Conservation (phyloP, 257 asterid genomes). For the Verbascum thapsus region DNA sequence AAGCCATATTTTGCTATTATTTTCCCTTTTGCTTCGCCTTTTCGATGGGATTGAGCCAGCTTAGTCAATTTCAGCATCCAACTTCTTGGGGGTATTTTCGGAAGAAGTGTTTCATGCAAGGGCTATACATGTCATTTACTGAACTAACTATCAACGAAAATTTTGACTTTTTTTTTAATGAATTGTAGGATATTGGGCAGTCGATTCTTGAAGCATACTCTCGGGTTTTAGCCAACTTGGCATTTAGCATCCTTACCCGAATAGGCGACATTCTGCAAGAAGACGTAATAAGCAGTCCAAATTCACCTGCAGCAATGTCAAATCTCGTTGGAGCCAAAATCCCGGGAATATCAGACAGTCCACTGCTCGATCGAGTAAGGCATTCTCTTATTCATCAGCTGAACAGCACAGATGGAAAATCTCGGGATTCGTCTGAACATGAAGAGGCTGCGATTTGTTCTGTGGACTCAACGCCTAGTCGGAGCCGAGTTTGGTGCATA, state of each 20-base stretch:
- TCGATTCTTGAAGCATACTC: constrained; percentile 92
- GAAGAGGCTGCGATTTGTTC: constrained; percentile 44
- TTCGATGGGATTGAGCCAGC: too few species aligned
- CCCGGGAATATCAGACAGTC: constrained; percentile 67
- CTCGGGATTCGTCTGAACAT: constrained; percentile 26
- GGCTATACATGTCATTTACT: too few species aligned
- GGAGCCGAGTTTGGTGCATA: constrained; percentile 63
- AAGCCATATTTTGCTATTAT: too few species aligned
- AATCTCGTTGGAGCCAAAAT: constrained; percentile 69
- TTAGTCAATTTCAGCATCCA: too few species aligned
- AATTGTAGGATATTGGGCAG: constrained; percentile 76
- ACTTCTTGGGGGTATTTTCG: too few species aligned
- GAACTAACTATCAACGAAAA: too few species aligned
- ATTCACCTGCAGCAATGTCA: constrained; percentile 65
- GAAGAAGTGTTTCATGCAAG: too few species aligned
- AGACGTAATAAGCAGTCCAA: constrained; percentile 78
- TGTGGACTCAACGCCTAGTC: constrained; percentile 50
- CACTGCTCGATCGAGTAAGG: constrained; percentile 65
- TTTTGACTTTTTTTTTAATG: not conserved
- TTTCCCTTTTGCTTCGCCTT: too few species aligned
- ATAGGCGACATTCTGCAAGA: constrained; percentile 81
- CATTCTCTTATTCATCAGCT: constrained; percentile 80
- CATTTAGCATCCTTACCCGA: constrained; percentile 74
- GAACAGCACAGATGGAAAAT: constrained; percentile 46
- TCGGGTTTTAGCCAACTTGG: constrained; percentile 71